Conservation (phyloP, 192 early-diverging fungal genomes). For the Coemansia sp. region DNA sequence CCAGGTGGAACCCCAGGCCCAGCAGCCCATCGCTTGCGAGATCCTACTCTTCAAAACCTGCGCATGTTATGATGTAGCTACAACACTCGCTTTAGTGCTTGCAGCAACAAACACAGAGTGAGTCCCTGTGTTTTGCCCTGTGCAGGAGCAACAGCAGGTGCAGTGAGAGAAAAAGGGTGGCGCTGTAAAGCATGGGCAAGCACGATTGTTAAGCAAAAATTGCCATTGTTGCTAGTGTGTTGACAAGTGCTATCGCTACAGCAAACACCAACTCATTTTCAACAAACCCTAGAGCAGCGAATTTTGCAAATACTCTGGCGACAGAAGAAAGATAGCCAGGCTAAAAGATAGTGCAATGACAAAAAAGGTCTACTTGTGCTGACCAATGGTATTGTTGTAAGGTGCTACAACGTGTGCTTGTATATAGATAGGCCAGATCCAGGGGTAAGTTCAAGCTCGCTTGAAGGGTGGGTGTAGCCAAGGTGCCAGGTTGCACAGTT, state of each 20-base stretch:
- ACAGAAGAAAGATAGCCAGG: not conserved
- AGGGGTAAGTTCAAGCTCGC: not conserved
- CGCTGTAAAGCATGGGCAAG: not conserved
- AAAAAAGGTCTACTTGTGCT: not conserved
- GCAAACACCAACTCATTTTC: no score
- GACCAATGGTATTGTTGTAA: not conserved
- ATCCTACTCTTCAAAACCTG: not conserved
- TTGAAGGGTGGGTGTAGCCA: not conserved
- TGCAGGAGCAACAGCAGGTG: not conserved
- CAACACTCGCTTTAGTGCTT: not conserved
- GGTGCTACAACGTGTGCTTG: not conserved
- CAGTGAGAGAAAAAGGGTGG: not conserved
- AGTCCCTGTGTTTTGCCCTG: not conserved
- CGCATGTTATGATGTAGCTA: not conserved
- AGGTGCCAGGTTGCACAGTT: not conserved
- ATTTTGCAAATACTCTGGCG: not conserved
- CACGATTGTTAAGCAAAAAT: not conserved
- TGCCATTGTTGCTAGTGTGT: not conserved
- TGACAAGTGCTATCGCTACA: not conserved
- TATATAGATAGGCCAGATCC: not conserved
- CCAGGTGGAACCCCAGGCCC: no score
- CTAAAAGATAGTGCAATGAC: not conserved
- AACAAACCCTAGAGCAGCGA: no score
- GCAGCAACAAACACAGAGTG: not conserved
- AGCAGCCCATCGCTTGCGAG: not conserved